These are phyloP conservation scores for Ustilago curta DNA, from an alignment of 1,284 basidiomycete genomes.

Conservation along the genomic window DNA sequence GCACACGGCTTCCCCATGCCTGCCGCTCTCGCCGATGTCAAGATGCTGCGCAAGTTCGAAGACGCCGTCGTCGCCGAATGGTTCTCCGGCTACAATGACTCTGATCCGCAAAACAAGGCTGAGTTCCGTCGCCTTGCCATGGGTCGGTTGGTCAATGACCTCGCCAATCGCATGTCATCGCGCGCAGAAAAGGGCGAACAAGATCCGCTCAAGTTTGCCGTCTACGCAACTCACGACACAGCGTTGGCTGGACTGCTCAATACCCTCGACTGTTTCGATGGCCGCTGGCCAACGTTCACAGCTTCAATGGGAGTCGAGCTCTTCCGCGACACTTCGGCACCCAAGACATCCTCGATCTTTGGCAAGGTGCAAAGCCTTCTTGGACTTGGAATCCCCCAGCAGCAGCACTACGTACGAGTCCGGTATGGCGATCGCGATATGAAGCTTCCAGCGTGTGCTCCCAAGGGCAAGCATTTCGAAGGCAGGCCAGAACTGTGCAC, in stretches of 20 bases:
- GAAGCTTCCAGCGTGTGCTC: slow-evolving; percentile 77
- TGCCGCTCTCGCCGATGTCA: slow-evolving; percentile 32
- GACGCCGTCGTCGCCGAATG: slow-evolving; percentile 81
- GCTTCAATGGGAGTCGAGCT: slow-evolving; percentile 61
- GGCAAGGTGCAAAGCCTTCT: slow-evolving; percentile 19
- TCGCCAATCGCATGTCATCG: slow-evolving; percentile 74
- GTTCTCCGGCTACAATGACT: slow-evolving; percentile 75
- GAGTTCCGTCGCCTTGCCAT: slow-evolving; percentile 82
- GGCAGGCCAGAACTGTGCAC: slow-evolving; percentile 83
- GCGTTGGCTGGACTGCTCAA: slow-evolving; percentile 77
- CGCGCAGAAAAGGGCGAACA: slow-evolving; percentile 44
- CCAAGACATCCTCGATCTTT: slow-evolving; percentile 27
- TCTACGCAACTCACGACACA: slow-evolving; percentile 76
- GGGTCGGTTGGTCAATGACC: slow-evolving; percentile 78
- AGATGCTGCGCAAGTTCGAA: slow-evolving; percentile 73
- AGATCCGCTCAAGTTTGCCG: slow-evolving; percentile 70
- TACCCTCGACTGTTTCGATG: slow-evolving; percentile 81
- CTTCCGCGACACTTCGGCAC: slow-evolving; percentile 45
- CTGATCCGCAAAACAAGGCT: slow-evolving; percentile 68
- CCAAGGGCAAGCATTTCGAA: slow-evolving; percentile 77
- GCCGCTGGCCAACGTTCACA: slow-evolving; percentile 73
- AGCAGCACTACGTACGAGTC: slow-evolving; percentile 75
- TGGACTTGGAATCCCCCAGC: slow-evolving; percentile 5
- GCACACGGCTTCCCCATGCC: slow-evolving; percentile 76
- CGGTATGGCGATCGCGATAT: slow-evolving; percentile 81